Conservation (phyloP, 768 basidiomycete species). For the Cystobasidium onofrii region DNA sequence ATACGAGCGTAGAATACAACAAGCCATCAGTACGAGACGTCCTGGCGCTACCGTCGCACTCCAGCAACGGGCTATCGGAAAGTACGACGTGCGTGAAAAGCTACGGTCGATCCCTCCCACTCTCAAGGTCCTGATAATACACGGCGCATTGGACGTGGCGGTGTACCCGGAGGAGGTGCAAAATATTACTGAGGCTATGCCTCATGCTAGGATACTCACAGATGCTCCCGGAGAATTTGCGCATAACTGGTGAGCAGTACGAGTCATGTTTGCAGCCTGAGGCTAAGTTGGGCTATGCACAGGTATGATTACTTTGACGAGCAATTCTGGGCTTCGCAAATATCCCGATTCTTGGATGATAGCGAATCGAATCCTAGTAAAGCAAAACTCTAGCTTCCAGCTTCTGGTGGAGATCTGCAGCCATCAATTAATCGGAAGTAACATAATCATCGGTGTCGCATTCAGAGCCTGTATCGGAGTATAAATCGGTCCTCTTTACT, state of each 20-base stretch:
- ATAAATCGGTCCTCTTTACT: too few species aligned
- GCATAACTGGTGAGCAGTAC: not conserved
- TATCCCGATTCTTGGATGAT: not conserved
- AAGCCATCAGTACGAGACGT: not conserved
- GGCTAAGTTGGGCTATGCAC: not conserved
- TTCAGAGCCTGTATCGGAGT: too few species aligned
- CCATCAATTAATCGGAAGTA: too few species aligned
- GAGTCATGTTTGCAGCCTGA: not conserved
- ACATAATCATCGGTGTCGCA: too few species aligned
- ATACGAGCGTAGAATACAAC: constrained; percentile 12
- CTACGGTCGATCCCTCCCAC: not conserved
- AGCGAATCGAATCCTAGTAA: not conserved
- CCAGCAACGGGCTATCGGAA: constrained; percentile 20
- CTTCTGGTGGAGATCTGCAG: too few species aligned
- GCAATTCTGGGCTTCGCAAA: not conserved
- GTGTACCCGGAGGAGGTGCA: constrained; percentile 7
- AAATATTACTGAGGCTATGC: not conserved
- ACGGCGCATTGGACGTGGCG: not conserved
- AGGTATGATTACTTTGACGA: constrained; percentile 10
- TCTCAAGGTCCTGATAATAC: constrained; percentile 3
- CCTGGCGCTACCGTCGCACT: constrained; percentile 1
- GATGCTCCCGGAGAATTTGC: not conserved
- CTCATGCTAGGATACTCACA: constrained; percentile 14
- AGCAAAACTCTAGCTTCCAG: not conserved
- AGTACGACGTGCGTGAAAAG: constrained; percentile 6